phyloP scores from a whole-genome alignment of 805 yeast species.

The Torulaspora indica region DNA sequence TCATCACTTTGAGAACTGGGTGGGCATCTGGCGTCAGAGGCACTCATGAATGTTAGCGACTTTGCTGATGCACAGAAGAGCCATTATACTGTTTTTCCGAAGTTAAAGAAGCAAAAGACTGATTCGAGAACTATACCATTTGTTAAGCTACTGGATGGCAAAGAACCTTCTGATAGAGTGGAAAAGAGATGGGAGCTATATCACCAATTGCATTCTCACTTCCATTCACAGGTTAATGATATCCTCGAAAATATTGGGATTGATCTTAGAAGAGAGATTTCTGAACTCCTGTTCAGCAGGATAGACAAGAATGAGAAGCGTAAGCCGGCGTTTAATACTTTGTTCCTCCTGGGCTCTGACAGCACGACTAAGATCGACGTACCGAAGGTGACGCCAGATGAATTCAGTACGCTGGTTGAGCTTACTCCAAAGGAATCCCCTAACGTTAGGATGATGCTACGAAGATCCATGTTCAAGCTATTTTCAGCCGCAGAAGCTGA shows the following conservation, averaged over 20 bases:
- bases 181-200: conserved; percentile 42
- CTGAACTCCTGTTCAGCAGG: conserved; percentile 21
- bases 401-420: conserved; percentile 31
- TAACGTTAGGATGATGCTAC: conserved; percentile 36
- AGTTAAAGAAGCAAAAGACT: conserved; percentile 15
- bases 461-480: conserved; percentile 35
- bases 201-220: conserved; percentile 33
- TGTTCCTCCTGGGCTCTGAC: conserved; percentile 43
- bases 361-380: conserved; percentile 40
- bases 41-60: conserved; percentile 25
- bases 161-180: conserved; percentile 40
- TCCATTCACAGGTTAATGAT: conserved; percentile 29
- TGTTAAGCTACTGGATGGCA: conserved; percentile 41
- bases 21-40: not conserved
- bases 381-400: conserved; percentile 21
- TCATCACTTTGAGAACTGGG: not conserved
- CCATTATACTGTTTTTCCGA: conserved; percentile 25
- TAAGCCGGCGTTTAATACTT: conserved; percentile 32
- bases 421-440: conserved; percentile 39
- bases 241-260: conserved; percentile 35
- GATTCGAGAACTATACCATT: conserved; percentile 37
- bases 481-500: conserved; percentile 25
- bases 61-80: conserved; percentile 35
- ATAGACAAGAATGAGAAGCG: conserved; percentile 8
- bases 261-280: conserved; percentile 36